Evolutionary conservation across 768 basidiomycete genomes (phyloP), one percentile per base, ranked within the genome.

Genomic region (Termitomyces sp.): DNA sequence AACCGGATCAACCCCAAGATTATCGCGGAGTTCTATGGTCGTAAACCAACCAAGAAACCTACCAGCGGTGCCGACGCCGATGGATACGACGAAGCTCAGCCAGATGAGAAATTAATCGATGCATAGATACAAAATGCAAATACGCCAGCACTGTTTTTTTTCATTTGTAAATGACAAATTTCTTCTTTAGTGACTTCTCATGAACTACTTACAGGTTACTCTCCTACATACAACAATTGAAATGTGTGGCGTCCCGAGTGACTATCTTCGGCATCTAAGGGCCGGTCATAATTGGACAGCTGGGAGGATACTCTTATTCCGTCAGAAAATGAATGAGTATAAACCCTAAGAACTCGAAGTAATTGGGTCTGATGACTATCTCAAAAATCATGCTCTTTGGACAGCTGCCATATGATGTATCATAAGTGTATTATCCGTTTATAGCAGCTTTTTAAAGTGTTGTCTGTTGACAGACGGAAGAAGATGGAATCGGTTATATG

Each of bases 1-100:
- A 98, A 98, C 78, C 91, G 95, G 67, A 95, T 98, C 78, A 94
- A 86, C 69, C 94, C 94, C 66, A 93, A 93, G 85, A 95, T 97
- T 68, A 87, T 97, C 66, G 83, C 82, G 59, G 94, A 97, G 73
- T 97, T 89, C 71, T 97, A 97, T 67, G 87, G 82, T 45, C 87
- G 94, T 66, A 94, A 95, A 76, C 70, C 83, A 40, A 80, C 77
- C 50, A 87, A 81, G 79, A 87, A 82, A 76, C 67, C 75, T 57
- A 76, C 80, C 54, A 73, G 76, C 69, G 80, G 76, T 60, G 78
- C 71, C 65, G 76, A 72, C 44, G 74, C 70, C 57, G 77, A 80
- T 63, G 78, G 71, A 54, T 70, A 68, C 53, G 72, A 74, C 58
- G 82, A 71, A 52, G 56, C 61, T 37, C 63, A 64, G 61, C 52